phyloP scores from a whole-genome alignment of 116 monocot genomes.

The Phalaenopsis hybrid region DNA sequence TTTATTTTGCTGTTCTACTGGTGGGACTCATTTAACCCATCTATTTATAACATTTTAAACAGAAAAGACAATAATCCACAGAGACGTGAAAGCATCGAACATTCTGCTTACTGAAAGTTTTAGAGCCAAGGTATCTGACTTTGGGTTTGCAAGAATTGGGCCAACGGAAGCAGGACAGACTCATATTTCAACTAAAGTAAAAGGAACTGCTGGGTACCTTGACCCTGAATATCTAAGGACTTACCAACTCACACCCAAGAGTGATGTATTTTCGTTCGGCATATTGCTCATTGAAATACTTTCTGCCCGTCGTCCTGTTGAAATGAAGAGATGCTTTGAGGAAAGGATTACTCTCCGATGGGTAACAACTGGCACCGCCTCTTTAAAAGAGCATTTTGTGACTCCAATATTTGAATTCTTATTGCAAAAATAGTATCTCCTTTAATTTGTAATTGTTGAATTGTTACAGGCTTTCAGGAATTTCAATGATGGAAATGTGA shows the following conservation, averaged over 20 bases:
- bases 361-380: slow-evolving; percentile 17
- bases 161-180: slow-evolving; percentile 40
- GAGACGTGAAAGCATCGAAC: slow-evolving; percentile 61
- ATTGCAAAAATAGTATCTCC: neutral
- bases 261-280: slow-evolving; percentile 57
- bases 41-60: slow-evolving; percentile 6
- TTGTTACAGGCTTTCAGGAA: slow-evolving; percentile 29
- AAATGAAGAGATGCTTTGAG: slow-evolving; percentile 19
- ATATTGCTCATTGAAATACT: slow-evolving; percentile 51
- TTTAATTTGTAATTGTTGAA: neutral
- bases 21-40: neutral
- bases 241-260: slow-evolving; percentile 43
- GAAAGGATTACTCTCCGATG: slow-evolving; percentile 53
- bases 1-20: neutral
- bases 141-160: slow-evolving; percentile 50
- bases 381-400: neutral
- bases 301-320: slow-evolving; percentile 42
- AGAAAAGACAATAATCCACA: slow-evolving; percentile 58
- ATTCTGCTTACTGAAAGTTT: slow-evolving; percentile 50
- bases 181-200: slow-evolving; percentile 43
- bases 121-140: slow-evolving; percentile 55
- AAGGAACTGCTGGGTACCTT: slow-evolving; percentile 54
- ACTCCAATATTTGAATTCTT: neutral
- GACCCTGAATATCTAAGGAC: slow-evolving; percentile 55
- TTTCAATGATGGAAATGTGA: slow-evolving; percentile 26